A percentile compares a stretch with the other conserved stretches of the same genome.
phyloP scores from a whole-genome alignment of 768 basidiomycete genomes.

The Leccinum sublutescens region DNA sequence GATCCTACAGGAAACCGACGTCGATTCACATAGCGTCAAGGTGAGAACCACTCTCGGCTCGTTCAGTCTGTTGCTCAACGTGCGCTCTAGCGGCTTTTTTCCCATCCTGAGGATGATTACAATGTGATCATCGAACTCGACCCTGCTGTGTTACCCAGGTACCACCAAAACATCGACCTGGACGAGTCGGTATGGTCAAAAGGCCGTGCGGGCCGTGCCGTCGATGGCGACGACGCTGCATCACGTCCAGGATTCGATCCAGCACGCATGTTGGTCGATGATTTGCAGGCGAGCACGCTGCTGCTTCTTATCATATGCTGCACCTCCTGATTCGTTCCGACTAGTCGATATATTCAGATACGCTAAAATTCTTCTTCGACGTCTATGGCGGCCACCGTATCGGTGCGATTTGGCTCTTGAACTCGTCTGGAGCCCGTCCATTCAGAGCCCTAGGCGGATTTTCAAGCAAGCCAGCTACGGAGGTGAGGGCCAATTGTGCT shows the following conservation, averaged over 20 bases:
- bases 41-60: slow-evolving; percentile 37
- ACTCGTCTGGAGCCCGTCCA: slow-evolving; percentile 53
- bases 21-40: slow-evolving; percentile 53
- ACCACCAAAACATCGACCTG: slow-evolving; percentile 65
- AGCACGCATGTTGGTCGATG: slow-evolving; percentile 58
- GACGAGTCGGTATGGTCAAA: slow-evolving; percentile 48
- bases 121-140: slow-evolving; percentile 81
- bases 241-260: slow-evolving; percentile 80
- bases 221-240: slow-evolving; percentile 31
- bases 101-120: slow-evolving; percentile 81
- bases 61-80: not conserved
- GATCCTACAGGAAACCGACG: slow-evolving; percentile 52
- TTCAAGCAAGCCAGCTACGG: slow-evolving; percentile 56
- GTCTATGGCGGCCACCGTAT: slow-evolving; percentile 73
- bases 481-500: slow-evolving; percentile 25
- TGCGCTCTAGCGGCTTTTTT: slow-evolving; percentile 67
- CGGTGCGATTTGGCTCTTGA: slow-evolving; percentile 86
- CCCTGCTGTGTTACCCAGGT: slow-evolving; percentile 60
- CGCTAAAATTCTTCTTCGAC: slow-evolving; percentile 84
- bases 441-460: slow-evolving; percentile 85
- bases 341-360: slow-evolving; percentile 71
- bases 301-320: not conserved
- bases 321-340: slow-evolving; percentile 5
- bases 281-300: slow-evolving; percentile 63
- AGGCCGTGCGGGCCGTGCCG: slow-evolving; percentile 23